Evolutionary conservation across 2,329 filamentous ascomycete genomes (phyloP).

Genomic region (Fusarium burgessii): DNA sequence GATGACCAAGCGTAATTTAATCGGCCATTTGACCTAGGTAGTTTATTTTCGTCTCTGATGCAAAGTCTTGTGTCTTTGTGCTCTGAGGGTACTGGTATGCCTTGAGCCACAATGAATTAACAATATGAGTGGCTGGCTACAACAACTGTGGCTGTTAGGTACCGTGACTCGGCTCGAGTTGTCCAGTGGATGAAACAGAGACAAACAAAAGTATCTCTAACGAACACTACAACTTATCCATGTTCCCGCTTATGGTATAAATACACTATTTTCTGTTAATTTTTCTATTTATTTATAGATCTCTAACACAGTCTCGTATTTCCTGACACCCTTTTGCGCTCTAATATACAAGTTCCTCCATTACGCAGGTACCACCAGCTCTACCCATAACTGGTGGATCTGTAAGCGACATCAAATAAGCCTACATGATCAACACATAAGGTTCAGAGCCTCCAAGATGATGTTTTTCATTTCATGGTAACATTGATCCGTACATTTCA

Average conservation of each 20-base stretch:
- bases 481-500: not conserved
- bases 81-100: not conserved
- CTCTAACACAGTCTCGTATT: not conserved
- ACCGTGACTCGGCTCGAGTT: conserved; percentile 35
- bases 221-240: conserved; percentile 14
- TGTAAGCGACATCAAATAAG: conserved; percentile 26
- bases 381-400: conserved; percentile 32
- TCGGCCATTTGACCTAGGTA: not conserved
- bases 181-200: conserved; percentile 34
- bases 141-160: conserved; percentile 23
- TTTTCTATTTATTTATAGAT: not conserved
- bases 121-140: conserved; percentile 14
- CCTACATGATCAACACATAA: conserved; percentile 15
- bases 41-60: too few relatives aligned
- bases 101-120: conserved; percentile 9
- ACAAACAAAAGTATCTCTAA: conserved; percentile 28
- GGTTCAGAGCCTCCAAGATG: conserved; percentile 27
- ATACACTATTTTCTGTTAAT: not conserved
- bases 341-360: conserved; percentile 24
- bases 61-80: not conserved
- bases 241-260: conserved; percentile 2
- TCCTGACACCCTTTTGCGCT: not conserved
- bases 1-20: too few relatives aligned
- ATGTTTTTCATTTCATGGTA: conserved; percentile 29
- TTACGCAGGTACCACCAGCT: conserved; percentile 19